Base-by-base conservation (phyloP, 768 basidiomycete genomes). In the Termitomyces sp. region DNA sequence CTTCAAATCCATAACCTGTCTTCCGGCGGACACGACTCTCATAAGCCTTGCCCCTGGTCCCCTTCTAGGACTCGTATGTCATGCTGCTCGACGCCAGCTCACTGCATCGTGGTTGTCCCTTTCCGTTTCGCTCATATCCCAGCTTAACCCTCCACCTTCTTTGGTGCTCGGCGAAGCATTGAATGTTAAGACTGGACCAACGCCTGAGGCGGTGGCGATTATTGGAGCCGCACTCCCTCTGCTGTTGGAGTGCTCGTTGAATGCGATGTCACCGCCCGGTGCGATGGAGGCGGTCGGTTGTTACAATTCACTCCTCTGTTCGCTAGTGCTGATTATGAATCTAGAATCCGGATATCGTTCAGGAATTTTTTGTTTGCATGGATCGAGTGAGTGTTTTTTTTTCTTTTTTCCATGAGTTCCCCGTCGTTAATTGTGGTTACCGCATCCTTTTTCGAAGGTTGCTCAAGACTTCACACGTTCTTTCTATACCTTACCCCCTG, bases 281-380 rank as follows among this genome's bases (percentile, higher is more conserved):
- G 83, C 80, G 9, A 89, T 92, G 88, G 84, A 85, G 65, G 76
- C 75, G 58, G 91, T 92, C 64, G 58, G 86, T 73, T 16, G 25
- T 5, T 21, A 5, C 53, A n/a, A 41, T 4, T 29, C 43, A 12
- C 32, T 37, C 12, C 11, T 25, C 14, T n/a, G 9, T n/a, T 42
- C 27, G 23, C 50, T 27, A 25, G 8, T 17, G 1, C 35, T 62
- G 19, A 34, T 41, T 29, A 8, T 25, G 17, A 16, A 35, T 37
- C 37, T 54, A 96, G 92, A 92, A 96, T 66, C 94, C 95, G 0
- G 95, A 96, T 68, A 83, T 96, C 27, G 91, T 93, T 16, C 92
- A 94, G 66, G 86, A 85, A 25, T 95, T 95, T 70, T 96, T 95
- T 71, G 79, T 79, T 9, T 95, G 86, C 66, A 80, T 90, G 77